Conservation (phyloP, 345 rosid genomes). For the Euphorbia lathyris region DNA sequence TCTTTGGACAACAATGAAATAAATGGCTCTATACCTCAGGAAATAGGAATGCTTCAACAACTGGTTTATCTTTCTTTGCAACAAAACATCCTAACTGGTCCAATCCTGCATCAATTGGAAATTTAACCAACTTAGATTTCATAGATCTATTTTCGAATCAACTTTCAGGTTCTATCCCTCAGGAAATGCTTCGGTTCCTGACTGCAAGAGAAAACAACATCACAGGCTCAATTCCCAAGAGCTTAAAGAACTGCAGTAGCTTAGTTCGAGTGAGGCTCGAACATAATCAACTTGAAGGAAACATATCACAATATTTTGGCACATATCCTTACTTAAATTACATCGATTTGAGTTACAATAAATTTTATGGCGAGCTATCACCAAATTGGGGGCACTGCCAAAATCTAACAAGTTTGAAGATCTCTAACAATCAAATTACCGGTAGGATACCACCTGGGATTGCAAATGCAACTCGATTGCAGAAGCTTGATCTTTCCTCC, state of each 20-base stretch:
- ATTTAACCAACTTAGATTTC: background rate
- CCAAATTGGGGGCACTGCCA: background rate
- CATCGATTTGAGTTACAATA: too few relatives aligned
- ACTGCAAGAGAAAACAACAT: background rate
- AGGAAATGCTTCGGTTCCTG: background rate
- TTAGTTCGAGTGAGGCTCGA: too few relatives aligned
- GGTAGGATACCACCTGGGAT: conserved; percentile 1
- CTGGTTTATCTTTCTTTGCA: background rate
- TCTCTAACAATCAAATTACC: background rate
- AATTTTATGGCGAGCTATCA: too few relatives aligned
- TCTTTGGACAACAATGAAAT: background rate
- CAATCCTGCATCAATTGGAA: background rate
- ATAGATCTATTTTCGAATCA: background rate
- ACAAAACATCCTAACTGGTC: background rate
- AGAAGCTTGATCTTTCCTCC: too few relatives aligned
- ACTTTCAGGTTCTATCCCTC: background rate
- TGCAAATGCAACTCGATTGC: too few relatives aligned
- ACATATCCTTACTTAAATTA: too few relatives aligned
- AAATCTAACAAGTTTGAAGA: background rate
- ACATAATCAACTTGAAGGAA: too few relatives aligned
- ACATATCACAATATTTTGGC: too few relatives aligned
- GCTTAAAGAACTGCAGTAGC: too few relatives aligned
- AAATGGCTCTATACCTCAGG: background rate
- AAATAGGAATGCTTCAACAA: background rate
- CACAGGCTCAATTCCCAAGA: background rate